phyloP scores from a whole-genome alignment of 805 yeast species.

The Pichia deserticola region DNA sequence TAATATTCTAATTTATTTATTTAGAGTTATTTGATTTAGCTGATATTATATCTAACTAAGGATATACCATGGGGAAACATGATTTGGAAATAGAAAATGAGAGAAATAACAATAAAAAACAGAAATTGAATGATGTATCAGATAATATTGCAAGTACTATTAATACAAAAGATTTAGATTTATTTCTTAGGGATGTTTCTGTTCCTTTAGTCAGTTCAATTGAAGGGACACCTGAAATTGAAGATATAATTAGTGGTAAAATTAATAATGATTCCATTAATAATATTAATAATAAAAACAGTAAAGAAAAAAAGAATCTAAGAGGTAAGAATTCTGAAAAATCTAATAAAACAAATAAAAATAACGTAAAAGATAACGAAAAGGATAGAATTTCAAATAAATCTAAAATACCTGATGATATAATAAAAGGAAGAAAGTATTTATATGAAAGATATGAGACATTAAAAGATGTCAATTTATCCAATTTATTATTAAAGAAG shows the following conservation, averaged over 20 bases:
- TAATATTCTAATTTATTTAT: too few relatives aligned
- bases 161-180: background rate
- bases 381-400: background rate
- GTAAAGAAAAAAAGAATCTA: background rate
- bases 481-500: constrained; percentile 19
- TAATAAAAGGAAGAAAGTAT: constrained; percentile 20
- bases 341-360: background rate
- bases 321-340: too few relatives aligned
- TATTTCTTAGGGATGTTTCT: background rate
- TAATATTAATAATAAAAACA: too few relatives aligned
- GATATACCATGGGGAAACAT: background rate
- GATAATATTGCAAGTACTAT: background rate
- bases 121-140: background rate
- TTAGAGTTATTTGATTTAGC: too few relatives aligned
- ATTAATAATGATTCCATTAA: background rate
- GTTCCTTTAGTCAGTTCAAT: constrained; percentile 2
- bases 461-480: constrained; percentile 14
- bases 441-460: constrained; percentile 20
- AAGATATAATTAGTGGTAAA: constrained; percentile 1
- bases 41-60: too few relatives aligned
- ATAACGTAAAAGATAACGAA: background rate
- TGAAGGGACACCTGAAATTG: constrained; percentile 10
- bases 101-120: background rate
- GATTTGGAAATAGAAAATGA: background rate
- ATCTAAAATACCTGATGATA: constrained; percentile 20